Base-by-base conservation (phyloP, 2,329 filamentous ascomycete genomes). In the Ceratocystis diversiconidia region DNA sequence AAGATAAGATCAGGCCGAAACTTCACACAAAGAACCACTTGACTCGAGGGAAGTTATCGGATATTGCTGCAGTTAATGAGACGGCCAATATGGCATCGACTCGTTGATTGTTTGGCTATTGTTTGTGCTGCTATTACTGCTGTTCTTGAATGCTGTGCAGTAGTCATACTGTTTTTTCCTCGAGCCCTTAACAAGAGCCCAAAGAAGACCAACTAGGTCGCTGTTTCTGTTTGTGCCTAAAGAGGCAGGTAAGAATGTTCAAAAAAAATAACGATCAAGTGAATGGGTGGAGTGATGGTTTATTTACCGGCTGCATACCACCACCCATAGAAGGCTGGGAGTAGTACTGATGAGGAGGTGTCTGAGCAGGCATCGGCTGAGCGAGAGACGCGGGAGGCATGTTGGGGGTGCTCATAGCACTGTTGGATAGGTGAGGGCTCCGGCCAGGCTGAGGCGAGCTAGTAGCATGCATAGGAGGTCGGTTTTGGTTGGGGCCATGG, bases 381-480 rank as follows among this genome's bases (percentile, higher is more conserved):
- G 76, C 75, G 72, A 83, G 82, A 69, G 80, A 80, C 62, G 81
- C 82, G 52, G 80, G 78, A 66, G 73, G 82, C 85, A 85, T 85
- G 77, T 87, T 84, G 68, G 89, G 86, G 36, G 86, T 88, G 69
- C 82, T 82, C 66, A 87, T 85, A 71, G 87, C 81, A 44, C 85
- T 84, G 65, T 82, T 82, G 32, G 84, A 77, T 65, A 88, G 78
- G 41, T 85, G 85, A 68, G 88, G 83, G 78, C 87, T 87, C 72
- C 82, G 81, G 65, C 79, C 76, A 69, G 86, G 82, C 71, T 86
- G 84, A 46, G 85, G 86, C 50, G 85, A 88, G 77, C 85, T 86
- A 52, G 82, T 79, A 70, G 80, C 83, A 32, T 67, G 70, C 75
- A 69, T 79, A 79, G 57, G 75, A 75, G 73, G 65, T 41, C 63